phyloP scores from a whole-genome alignment of 352 stramenopile genomes.

The Phytophthora agathidicida region DNA sequence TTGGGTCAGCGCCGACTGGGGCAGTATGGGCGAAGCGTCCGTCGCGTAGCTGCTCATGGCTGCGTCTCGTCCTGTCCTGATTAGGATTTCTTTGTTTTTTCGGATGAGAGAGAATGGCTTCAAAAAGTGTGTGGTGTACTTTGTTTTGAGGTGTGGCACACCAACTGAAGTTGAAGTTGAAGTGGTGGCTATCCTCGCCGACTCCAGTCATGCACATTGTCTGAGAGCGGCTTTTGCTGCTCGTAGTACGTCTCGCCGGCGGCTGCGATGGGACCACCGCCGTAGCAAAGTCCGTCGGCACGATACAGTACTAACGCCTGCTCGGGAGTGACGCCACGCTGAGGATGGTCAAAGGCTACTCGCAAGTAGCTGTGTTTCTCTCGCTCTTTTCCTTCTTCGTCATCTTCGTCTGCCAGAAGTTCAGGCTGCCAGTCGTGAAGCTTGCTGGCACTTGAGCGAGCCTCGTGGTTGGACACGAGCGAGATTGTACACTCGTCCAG shows the following conservation, averaged over 20 bases:
- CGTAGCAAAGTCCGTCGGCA: slow-evolving; percentile 79
- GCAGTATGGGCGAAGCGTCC: slow-evolving; percentile 51
- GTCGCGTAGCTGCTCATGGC: slow-evolving; percentile 40
- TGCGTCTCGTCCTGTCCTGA: no score
- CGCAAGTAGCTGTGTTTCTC: slow-evolving; percentile 44
- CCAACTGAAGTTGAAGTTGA: slow-evolving; percentile 1
- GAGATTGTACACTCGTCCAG: slow-evolving; percentile 69
- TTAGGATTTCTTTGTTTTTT: neutral
- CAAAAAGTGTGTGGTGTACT: slow-evolving; percentile 1
- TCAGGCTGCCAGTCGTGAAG: slow-evolving; percentile 59
- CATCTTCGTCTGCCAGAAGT: slow-evolving; percentile 7
- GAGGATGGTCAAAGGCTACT: slow-evolving; percentile 82
- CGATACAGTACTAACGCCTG: slow-evolving; percentile 90
- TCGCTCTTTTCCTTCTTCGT: neutral
- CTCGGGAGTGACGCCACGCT: slow-evolving; percentile 84
- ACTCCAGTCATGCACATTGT: slow-evolving; percentile 65
- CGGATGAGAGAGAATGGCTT: slow-evolving; percentile 16
- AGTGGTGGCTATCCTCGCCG: slow-evolving; percentile 25
- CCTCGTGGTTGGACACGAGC: slow-evolving; percentile 52
- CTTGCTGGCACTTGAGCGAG: slow-evolving; percentile 36
- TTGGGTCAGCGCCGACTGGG: slow-evolving; percentile 63
- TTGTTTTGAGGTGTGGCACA: neutral
- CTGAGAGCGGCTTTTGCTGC: slow-evolving; percentile 46
- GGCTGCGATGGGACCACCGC: slow-evolving; percentile 71
- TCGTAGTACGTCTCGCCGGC: slow-evolving; percentile 77